Percentiles rank a stretch among this genome's conserved stretches.
These are phyloP conservation scores for Globisporangium uncinulatum DNA, from an alignment of 352 stramenopile genomes.

Conservation along the genomic window DNA sequence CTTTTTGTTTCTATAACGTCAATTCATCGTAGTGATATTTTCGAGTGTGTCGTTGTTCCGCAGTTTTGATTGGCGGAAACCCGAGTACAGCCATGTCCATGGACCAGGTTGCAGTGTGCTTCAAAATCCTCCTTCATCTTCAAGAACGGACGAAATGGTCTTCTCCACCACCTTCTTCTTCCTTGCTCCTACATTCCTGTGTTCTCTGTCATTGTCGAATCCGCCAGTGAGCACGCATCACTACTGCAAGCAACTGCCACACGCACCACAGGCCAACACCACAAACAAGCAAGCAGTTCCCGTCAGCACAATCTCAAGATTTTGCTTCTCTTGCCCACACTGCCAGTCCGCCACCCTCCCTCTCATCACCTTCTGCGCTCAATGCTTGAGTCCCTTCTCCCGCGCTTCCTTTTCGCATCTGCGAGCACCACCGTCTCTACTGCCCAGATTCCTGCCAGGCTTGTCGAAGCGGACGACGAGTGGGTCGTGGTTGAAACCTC, in stretches of 20 bases:
- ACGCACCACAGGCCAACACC: neutral
- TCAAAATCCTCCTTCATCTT: neutral
- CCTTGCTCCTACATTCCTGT: neutral
- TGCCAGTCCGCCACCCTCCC: neutral
- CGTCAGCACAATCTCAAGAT: neutral
- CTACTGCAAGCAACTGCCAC: too few relatives aligned
- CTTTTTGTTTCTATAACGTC: too few relatives aligned
- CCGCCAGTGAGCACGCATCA: too few relatives aligned
- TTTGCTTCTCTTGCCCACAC: neutral
- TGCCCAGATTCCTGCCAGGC: too few relatives aligned
- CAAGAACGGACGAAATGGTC: neutral
- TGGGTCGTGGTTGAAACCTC: slow-evolving; percentile 8
- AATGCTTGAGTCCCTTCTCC: slow-evolving; percentile 11
- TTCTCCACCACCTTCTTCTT: neutral
- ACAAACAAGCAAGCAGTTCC: neutral
- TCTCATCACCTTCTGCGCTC: neutral
- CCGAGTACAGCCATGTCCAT: too few relatives aligned
- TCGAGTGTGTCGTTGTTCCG: too few relatives aligned
- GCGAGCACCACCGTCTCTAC: neutral
- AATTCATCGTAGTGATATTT: too few relatives aligned
- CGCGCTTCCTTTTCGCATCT: slow-evolving; percentile 4
- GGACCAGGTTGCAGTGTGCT: too few relatives aligned
- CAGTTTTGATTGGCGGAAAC: too few relatives aligned
- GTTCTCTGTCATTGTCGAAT: neutral
- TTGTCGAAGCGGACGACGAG: slow-evolving; percentile 4